A percentile compares a stretch with the other conserved stretches of the same genome.
phyloP scores from a whole-genome alignment of 148 eudicot genomes.

The Rhododendron griersonianum region DNA sequence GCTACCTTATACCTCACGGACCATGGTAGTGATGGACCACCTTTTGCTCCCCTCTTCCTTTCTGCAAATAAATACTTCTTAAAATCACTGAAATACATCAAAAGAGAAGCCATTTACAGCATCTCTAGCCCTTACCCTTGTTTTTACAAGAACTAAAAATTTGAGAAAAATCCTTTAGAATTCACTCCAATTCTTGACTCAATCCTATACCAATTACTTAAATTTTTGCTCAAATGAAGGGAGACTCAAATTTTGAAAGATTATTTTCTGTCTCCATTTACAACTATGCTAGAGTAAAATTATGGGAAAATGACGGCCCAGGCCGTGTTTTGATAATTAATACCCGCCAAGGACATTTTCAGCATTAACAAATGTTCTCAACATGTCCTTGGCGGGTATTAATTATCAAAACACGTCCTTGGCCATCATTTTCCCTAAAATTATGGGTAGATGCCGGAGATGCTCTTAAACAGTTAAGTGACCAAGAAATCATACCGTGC shows the following conservation, averaged over 20 bases:
- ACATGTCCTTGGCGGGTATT: too few relatives aligned
- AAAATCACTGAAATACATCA: constrained; percentile 12
- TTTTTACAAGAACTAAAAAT: not conserved
- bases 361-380: too few relatives aligned
- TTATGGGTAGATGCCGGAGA: not conserved
- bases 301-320: not conserved
- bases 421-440: not conserved
- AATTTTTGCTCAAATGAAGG: not conserved
- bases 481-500: constrained; percentile 53
- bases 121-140: not conserved
- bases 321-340: too few relatives aligned
- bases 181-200: not conserved
- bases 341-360: too few relatives aligned
- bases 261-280: not conserved
- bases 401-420: too few relatives aligned
- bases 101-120: not conserved
- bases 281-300: not conserved
- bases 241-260: not conserved
- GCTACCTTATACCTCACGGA: constrained; percentile 89
- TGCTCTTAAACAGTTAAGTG: not conserved
- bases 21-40: constrained; percentile 71
- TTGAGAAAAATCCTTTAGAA: not conserved
- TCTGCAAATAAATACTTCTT: constrained; percentile 34
- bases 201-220: not conserved
- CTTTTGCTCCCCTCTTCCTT: constrained; percentile 62